phyloP scores from a whole-genome alignment of 176 grass and related monocot genomes.

The Rhipidocladum racemiflorum region DNA sequence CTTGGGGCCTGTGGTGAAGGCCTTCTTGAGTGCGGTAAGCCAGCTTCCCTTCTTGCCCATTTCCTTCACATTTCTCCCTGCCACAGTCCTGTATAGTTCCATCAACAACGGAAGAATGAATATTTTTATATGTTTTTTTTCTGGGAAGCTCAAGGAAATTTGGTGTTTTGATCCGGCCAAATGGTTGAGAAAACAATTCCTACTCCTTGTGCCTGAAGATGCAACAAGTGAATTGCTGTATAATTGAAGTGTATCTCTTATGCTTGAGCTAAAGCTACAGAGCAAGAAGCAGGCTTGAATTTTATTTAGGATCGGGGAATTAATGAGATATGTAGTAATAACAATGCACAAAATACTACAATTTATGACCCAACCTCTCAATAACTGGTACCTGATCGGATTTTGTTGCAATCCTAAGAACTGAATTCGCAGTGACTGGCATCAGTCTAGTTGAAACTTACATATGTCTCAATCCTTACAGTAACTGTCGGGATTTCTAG shows the following conservation, averaged over 20 bases:
- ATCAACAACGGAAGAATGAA: not conserved
- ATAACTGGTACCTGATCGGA: not conserved
- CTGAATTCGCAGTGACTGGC: not conserved
- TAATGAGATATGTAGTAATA: not conserved
- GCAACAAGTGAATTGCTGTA: not conserved
- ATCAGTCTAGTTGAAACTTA: not conserved
- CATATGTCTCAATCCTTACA: not conserved
- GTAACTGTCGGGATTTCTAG: not conserved
- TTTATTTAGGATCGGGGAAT: not conserved
- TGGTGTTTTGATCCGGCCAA: not conserved
- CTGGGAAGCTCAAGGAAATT: not conserved
- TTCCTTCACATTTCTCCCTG: slow-evolving; percentile 58
- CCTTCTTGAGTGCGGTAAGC: slow-evolving; percentile 78
- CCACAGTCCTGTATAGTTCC: slow-evolving; percentile 4
- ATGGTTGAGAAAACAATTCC: not conserved
- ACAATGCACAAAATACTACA: too few species aligned
- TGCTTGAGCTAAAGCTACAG: not conserved
- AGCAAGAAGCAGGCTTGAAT: not conserved
- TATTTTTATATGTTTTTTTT: not conserved
- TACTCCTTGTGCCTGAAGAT: not conserved
- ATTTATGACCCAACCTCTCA: not conserved
- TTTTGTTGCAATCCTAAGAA: not conserved
- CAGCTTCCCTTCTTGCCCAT: slow-evolving; percentile 97
- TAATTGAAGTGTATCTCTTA: not conserved
- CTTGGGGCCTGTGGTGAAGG: slow-evolving; percentile 65